Base-by-base conservation (phyloP, 805 yeast genomes). In the Teunomyces panamensis region DNA sequence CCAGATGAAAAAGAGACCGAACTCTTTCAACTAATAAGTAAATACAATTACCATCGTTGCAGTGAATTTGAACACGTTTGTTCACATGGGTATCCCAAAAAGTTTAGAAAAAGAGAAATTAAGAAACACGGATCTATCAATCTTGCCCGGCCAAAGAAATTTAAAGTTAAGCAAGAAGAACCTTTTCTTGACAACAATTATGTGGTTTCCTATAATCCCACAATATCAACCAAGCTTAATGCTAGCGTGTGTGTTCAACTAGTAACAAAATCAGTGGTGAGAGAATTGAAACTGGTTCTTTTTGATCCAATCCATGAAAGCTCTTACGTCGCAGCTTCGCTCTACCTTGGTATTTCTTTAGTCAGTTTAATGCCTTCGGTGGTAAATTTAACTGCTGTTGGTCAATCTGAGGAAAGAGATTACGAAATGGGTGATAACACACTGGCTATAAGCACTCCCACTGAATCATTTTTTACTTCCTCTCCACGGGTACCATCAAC, bases 401-500 rank as follows among this genome's bases (percentile, higher is more conserved):
- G 48, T 10, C 62, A 57, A n/a, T 59, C 55, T 11, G 63, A 56
- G 2, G 56, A 53, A 2, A 60, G 36, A 24, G 51, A 44, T 11
- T 36, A 32, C 5, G 44, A 43, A 29, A 24, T 45, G 14, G 45
- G 41, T 30, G 43, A 48, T 10, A 51, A 48, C 20, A 41, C 6
- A 46, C 42, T 11, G 49, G 41, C 20, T 27, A 11, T 28, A 28
- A 14, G 28, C 46, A 9, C n/a, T 4, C 30, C 41, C 4, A 24
- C 13, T 24, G 41, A 30, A 20, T 11, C 14, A 11, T 7, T n/a
- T 7, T 24, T 11, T 5, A 11, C 20, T 11, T 16, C 16, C 11
- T 11, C 29, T 5, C 29, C 29, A 9, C 30, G 20, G 5, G 9
- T 11, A 3, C 41, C 41, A 1, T 28, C 29, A 26, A 24, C 41